A percentile compares a stretch with the other conserved stretches of the same genome.
Conservation (phyloP, 2,329 filamentous ascomycete genomes). For the Diaporthe humulicola region DNA sequence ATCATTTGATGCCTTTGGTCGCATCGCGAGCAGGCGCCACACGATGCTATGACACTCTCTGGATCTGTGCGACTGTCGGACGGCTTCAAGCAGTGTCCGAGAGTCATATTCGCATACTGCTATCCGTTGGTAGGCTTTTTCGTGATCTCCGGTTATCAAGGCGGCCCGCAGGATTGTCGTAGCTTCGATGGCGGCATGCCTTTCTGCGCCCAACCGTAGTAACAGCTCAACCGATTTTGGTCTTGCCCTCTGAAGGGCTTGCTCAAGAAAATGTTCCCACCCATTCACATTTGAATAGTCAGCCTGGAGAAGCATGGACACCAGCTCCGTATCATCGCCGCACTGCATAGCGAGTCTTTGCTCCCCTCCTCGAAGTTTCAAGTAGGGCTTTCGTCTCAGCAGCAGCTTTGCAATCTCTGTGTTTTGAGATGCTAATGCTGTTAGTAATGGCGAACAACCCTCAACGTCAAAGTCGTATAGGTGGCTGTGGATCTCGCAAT, state of each 20-base stretch:
- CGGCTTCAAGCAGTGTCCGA: not conserved
- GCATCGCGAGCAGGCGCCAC: not conserved
- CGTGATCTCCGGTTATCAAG: not conserved
- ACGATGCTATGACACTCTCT: not conserved
- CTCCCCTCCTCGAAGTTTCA: not conserved
- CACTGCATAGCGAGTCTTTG: accelerated
- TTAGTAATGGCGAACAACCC: not conserved
- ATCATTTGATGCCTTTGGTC: not conserved
- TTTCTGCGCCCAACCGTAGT: not conserved
- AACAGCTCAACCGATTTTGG: not conserved
- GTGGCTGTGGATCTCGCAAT: not conserved
- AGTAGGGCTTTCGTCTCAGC: not conserved
- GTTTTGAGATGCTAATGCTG: accelerated
- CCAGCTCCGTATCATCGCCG: not conserved
- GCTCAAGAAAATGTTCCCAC: not conserved
- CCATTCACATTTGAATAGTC: accelerated
- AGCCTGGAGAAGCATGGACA: not conserved
- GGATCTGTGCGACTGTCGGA: not conserved
- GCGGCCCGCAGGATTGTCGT: not conserved
- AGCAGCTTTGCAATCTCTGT: not conserved
- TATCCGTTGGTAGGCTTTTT: not conserved
- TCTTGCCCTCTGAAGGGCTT: accelerated
- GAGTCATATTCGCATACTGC: not conserved
- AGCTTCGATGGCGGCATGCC: not conserved
- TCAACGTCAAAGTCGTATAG: not conserved